phyloP scores from a whole-genome alignment of 1,284 basidiomycete species.

The Dichomitus squalens region DNA sequence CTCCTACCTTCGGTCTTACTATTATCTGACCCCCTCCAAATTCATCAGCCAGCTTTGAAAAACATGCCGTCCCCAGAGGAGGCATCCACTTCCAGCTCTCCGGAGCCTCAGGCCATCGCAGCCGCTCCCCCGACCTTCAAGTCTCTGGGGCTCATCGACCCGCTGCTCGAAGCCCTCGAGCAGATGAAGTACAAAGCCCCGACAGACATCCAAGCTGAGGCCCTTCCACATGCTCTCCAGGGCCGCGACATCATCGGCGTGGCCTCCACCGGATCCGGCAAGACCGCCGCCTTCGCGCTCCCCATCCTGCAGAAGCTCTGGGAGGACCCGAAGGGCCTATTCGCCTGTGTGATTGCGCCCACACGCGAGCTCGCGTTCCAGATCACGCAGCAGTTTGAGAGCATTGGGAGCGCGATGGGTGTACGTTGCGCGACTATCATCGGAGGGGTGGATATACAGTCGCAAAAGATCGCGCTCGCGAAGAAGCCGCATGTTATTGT shows the following conservation, averaged over 20 bases:
- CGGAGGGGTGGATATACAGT: conserved; percentile 94
- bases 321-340: conserved; percentile 94
- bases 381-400: conserved; percentile 95
- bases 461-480: conserved; percentile 91
- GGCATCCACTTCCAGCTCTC: conserved; percentile 54
- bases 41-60: too few relatives aligned
- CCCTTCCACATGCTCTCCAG: conserved; percentile 89
- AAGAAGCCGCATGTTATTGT: conserved; percentile 96
- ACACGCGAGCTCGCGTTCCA: conserved; percentile 99
- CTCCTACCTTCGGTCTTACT: neutral
- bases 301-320: conserved; percentile 97
- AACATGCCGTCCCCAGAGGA: conserved; percentile 50
- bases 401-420: conserved; percentile 92
- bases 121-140: conserved; percentile 47
- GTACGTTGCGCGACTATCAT: conserved; percentile 92
- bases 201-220: conserved; percentile 89
- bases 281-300: conserved; percentile 96
- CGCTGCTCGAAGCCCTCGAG: conserved; percentile 85
- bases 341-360: conserved; percentile 93
- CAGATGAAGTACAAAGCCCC: conserved; percentile 86
- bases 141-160: conserved; percentile 86
- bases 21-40: neutral
- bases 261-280: conserved; percentile 96
- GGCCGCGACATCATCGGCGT: conserved; percentile 97
- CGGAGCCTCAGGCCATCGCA: neutral